phyloP scores from a whole-genome alignment of 2,329 filamentous ascomycete genomes.

The Pseudocercospora eumusae region DNA sequence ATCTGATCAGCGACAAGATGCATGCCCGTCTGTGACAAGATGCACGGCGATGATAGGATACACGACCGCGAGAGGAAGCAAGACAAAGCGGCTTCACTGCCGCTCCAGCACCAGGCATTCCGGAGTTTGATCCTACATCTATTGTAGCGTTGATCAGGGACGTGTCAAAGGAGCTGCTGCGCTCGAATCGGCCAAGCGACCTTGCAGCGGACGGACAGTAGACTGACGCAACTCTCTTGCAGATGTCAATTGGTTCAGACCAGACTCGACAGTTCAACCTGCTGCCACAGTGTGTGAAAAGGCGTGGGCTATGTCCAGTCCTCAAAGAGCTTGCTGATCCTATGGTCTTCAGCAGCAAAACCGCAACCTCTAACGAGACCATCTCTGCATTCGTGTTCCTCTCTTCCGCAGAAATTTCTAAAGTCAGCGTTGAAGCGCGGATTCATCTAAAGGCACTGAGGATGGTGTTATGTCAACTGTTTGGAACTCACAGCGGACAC shows the following conservation, averaged over 20 bases:
- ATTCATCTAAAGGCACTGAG: background rate
- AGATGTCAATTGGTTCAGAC: conserved; percentile 6
- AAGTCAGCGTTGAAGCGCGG: background rate
- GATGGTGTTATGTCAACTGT: background rate
- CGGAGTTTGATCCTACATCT: too few species aligned
- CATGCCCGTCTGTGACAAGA: background rate
- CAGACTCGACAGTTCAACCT: background rate
- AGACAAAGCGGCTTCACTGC: too few species aligned
- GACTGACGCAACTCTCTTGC: too few species aligned
- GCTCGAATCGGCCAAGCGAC: too few species aligned
- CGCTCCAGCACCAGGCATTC: too few species aligned
- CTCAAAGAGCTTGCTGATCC: conserved; percentile 3
- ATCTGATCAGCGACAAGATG: background rate
- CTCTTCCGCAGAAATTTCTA: background rate
- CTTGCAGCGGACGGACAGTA: too few species aligned
- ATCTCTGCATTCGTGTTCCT: conserved; percentile 5
- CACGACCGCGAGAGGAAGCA: too few species aligned
- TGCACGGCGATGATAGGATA: background rate
- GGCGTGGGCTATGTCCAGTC: conserved; percentile 3
- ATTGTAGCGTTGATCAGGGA: too few species aligned
- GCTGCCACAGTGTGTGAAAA: background rate
- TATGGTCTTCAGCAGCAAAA: background rate
- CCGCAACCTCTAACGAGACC: conserved; percentile 3
- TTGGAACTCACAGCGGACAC: background rate
- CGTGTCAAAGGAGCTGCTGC: too few species aligned